Base-by-base conservation (phyloP, 1,139 yeast genomes). In the Scheffersomyces segobiensis region DNA sequence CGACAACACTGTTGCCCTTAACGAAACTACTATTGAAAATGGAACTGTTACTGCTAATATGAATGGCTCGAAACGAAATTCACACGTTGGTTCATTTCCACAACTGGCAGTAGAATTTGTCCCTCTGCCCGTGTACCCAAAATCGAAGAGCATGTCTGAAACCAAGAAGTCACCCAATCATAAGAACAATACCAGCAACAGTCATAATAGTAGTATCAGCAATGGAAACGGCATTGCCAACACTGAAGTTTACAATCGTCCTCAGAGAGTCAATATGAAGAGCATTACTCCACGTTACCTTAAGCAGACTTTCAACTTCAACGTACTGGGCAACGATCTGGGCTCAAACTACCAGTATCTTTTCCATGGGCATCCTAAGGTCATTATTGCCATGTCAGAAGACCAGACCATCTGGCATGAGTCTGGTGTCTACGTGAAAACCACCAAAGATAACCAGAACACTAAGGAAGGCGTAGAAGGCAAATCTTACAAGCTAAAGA, bases 341-440 rank as follows among this genome's bases (percentile, higher is more conserved):
- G 67, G 62, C 19, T 61, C 66, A 21, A 63, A 62, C 20, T 70
- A 71, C 58, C 72, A 68, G 53, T 69, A 69, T 55, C 61, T 74
- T 19, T 65, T 62, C 62, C 73, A 70, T 57, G 71, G 69, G 17
- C 76, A 73, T 56, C 77, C 77, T 6, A 66, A 65, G 57, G 74
- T 71, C 7, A 63, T 73, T 19, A 68, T 72, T 12, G 63, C 68
- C 48, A 63, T 61, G 39, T 64, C 67, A 20, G 58, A 65, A n/a
- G 75, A 70, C 53, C 64, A 63, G 42, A 59, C 67, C 18, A 64
- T 67, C 39, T 73, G 72, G 68, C 75, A 71, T 57, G 75, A 71
- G 50, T 67, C 74, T 1, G 77, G 77, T 0, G 72, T 72, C 3
- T 70, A 67, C 52, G 67, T 72, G 42, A 67, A 66, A 22, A 56